A percentile compares a stretch with the other conserved stretches of the same genome.
These are phyloP conservation scores for Orbilia oligospora DNA, from an alignment of 2,329 filamentous ascomycete species.

Conservation along the genomic window DNA sequence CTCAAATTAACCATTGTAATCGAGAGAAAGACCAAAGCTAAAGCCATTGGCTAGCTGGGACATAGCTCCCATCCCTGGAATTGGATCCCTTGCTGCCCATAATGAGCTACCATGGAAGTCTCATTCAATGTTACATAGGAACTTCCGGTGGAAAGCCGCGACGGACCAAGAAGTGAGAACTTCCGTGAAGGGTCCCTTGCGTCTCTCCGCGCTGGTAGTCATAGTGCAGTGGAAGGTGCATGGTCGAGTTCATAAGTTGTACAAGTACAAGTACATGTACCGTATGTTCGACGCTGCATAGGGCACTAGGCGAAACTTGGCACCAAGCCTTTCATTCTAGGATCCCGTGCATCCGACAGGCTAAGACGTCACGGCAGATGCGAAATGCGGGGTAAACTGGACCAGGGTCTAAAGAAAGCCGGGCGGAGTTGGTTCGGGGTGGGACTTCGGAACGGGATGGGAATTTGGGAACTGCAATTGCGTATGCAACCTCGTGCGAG, in stretches of 20 bases:
- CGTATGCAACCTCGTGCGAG: constrained; percentile 14
- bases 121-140: constrained; percentile 7
- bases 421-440: constrained; percentile 14
- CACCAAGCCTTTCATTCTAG: constrained; percentile 40
- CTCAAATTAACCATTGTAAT: neutral
- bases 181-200: constrained; percentile 22
- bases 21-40: neutral
- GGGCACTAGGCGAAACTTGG: constrained; percentile 56
- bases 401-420: constrained; percentile 11
- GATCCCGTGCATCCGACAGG: constrained; percentile 55
- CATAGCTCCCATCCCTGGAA: neutral
- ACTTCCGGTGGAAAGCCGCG: constrained; percentile 27
- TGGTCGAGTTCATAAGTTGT: neutral
- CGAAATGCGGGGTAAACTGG: constrained; percentile 58
- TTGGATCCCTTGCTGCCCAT: constrained; percentile 3
- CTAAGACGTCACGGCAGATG: constrained; percentile 46
- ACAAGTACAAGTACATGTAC: constrained; percentile 3
- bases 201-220: neutral
- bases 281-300: constrained; percentile 13
- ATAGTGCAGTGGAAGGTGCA: constrained; percentile 13
- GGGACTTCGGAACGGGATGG: constrained; percentile 27
- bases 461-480: constrained; percentile 18
- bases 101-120: neutral
- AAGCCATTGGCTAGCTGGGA: constrained; percentile 18
- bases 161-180: constrained; percentile 25